Conservation (phyloP, 2,329 filamentous ascomycete species). For the Sclerotinia sclerotiorum region DNA sequence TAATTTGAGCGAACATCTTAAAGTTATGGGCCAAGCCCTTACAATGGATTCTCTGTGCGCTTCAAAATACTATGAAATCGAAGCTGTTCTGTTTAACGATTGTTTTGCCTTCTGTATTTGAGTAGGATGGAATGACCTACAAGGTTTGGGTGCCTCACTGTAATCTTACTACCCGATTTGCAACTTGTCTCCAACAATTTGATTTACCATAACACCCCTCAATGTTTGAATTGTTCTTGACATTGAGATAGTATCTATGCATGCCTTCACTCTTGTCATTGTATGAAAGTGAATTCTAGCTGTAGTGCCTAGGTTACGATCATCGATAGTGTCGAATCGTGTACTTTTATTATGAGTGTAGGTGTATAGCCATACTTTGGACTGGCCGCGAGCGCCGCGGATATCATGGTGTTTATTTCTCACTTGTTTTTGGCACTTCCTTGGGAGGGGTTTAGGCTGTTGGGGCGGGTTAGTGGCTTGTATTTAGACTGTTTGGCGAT, state of each 20-base stretch:
- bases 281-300: no score
- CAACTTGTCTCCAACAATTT: not conserved
- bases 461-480: no score
- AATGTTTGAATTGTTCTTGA: not conserved
- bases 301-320: not conserved
- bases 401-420: no score
- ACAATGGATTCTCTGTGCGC: not conserved
- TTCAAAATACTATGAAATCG: not conserved
- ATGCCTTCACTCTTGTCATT: not conserved
- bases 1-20: conserved; percentile 2
- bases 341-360: not conserved
- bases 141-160: not conserved
- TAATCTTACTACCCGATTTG: not conserved
- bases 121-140: not conserved
- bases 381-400: not conserved
- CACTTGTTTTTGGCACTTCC: no score
- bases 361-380: not conserved
- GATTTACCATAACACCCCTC: not conserved
- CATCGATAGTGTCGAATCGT: not conserved
- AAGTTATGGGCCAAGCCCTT: not conserved
- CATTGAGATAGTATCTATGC: not conserved
- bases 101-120: not conserved
- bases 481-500: no score
- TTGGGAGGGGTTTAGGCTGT: no score
- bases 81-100: not conserved